Base-by-base conservation (phyloP, 1,139 yeast species). In the Protomyces lactucae-debilis region DNA sequence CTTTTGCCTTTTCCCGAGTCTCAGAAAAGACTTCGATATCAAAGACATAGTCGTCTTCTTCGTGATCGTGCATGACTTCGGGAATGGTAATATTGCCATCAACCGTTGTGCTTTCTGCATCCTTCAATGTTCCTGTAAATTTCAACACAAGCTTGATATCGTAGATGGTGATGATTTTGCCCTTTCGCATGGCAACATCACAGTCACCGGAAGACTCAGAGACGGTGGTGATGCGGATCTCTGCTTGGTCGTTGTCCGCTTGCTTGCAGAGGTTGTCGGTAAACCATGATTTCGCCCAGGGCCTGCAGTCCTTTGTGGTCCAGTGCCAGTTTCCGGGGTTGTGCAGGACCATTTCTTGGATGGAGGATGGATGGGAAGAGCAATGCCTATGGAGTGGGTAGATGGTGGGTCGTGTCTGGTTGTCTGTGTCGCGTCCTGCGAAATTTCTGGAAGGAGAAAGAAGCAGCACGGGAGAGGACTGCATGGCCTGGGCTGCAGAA, bases 281-380 rank as follows among this genome's bases (percentile, higher is more conserved):
- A 74, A 93, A 88, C 75, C 92, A 93, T 55, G 82, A 81, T 68
- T 85, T 84, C 14, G 97, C 82, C 99, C 99, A 93, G 68, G 83
- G 85, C 67, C 92, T 82, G 77, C 99, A 93, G 80, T 93, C 93
- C 76, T 93, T 93, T 77, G 93, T 97, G 68, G 93, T 98, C 99
- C 99, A 93, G 80, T 99, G 99, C 76, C 73, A 60, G 55, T 64
- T 36, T 4, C 55, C 53, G 21, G 55, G 64, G 39, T 64, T 55
- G 60, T 56, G 52, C 12, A 48, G 55, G 12, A 57, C 46, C 55
- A 57, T 48, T 23, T 18, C 32, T 10, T n/a, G 3, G 43, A 39
- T 39, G 43, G 43, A 39, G n/a, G 43, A 39, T 6, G 14, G 43
- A 37, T 14, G 43, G 10, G 9, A 12, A 37, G 43, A n/a, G 43